Base-by-base conservation (phyloP, 345 rosid species). In the Aquilaria sinensis region DNA sequence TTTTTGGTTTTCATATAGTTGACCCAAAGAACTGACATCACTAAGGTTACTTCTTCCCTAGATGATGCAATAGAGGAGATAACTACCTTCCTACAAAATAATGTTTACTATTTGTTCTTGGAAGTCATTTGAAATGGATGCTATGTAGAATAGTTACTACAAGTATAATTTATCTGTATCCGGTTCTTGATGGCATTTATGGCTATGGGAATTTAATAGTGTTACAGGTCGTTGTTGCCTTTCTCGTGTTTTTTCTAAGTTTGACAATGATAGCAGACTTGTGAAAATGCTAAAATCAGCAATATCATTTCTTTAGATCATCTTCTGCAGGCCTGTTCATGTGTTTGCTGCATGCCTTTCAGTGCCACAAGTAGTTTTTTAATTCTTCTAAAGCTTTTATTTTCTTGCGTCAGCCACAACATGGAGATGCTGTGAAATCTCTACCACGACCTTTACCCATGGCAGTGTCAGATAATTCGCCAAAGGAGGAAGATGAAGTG, bases 381-480 rank as follows among this genome's bases (percentile, higher is more conserved):
- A 48, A 48, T 34, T 56, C 58, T 63, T 9, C 37, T 68, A 5
- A 37, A 37, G 5, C 8, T 37, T 37, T 37, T 9, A 5, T 37
- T 9, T 37, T 37, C 43, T 37, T 37, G 43, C 7, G 50, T 73
- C 89, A 90, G 93, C 70, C 79, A 47, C 87, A 75, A 55, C 75
- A 68, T 70, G 81, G 75, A 12, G 85, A 83, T 63, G 59, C 69
- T 53, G 69, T 71, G 68, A 87, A 75, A 69, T 70, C 81, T 71
- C 85, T 94, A 51, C 96, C 99, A 10, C 85, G 77, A 64, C 99
- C 99, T 41, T 73, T 74, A 72, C 90, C 98, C 14, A 41, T 74
- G 65, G 71, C 78, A 13, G 69, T 66, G 45, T 59, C 50, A 4
- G 86, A 83, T 67, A 72, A 64, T 62, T 55, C 65, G n/a, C 74